Conservation (phyloP, 1,284 basidiomycete species). For the Taiwanofungus camphoratus region DNA sequence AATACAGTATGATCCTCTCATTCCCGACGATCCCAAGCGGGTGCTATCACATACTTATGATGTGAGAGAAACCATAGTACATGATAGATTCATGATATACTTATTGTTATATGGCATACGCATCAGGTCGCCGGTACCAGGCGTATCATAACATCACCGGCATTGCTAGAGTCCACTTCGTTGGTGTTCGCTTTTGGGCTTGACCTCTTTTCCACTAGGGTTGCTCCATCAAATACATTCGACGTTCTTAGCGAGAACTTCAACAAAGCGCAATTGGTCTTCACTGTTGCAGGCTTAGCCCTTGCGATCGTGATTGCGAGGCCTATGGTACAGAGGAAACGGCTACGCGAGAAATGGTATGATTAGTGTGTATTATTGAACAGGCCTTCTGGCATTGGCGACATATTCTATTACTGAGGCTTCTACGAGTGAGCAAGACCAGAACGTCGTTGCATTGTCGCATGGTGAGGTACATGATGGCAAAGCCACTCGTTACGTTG, state of each 20-base stretch:
- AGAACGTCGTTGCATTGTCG: too few species aligned
- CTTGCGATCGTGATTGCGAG: constrained; percentile 72
- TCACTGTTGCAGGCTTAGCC: constrained; percentile 73
- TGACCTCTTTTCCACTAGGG: constrained; percentile 82
- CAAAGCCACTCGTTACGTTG: too few species aligned
- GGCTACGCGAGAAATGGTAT: constrained; percentile 63
- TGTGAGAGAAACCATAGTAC: too few species aligned
- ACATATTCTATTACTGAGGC: too few species aligned
- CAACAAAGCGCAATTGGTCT: constrained; percentile 88
- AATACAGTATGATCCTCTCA: constrained; percentile 76
- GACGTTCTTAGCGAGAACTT: constrained; percentile 90
- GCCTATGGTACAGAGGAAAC: constrained; percentile 68
- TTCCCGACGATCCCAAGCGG: constrained; percentile 69
- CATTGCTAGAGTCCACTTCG: constrained; percentile 88
- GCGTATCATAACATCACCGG: constrained; percentile 69
- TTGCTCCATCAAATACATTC: constrained; percentile 87
- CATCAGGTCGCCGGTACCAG: constrained; percentile 61
- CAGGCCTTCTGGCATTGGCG: too few species aligned
- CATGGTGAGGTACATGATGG: too few species aligned
- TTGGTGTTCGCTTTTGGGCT: constrained; percentile 84
- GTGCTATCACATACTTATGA: constrained; percentile 78
- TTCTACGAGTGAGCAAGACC: too few species aligned
- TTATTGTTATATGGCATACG: background rate
- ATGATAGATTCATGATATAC: constrained; percentile 1
- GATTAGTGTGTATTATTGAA: constrained; percentile 14